Evolutionary conservation across 2,329 filamentous ascomycete genomes (phyloP).

Genomic region (Sodiomyces alkalinus): DNA sequence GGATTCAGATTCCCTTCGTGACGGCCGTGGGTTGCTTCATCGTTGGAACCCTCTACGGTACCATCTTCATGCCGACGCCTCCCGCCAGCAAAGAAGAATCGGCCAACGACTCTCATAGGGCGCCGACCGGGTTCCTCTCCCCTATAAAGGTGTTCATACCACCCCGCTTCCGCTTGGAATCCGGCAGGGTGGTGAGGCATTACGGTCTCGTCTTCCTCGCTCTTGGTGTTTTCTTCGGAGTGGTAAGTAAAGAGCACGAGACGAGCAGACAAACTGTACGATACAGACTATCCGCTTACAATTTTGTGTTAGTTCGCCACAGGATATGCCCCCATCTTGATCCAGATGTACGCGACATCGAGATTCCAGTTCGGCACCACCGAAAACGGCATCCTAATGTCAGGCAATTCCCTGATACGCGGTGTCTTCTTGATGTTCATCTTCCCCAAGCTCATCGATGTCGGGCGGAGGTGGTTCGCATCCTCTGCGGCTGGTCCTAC

Average conservation of each 20-base stretch:
- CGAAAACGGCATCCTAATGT: conserved; percentile 42
- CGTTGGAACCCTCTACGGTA: conserved; percentile 15
- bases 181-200: conserved; percentile 36
- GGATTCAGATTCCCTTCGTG: conserved; percentile 49
- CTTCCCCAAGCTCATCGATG: conserved; percentile 35
- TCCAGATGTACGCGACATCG: conserved; percentile 43
- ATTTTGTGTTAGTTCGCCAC: conserved; percentile 27
- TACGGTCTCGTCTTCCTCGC: conserved; percentile 50
- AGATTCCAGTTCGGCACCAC: conserved; percentile 38
- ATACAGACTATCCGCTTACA: neutral
- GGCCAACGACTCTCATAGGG: conserved; percentile 8
- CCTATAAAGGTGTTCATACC: conserved; percentile 48
- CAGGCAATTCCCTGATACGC: conserved; percentile 36
- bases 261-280: too few relatives aligned
- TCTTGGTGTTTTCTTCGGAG: conserved; percentile 49
- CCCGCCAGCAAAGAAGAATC: conserved; percentile 12
- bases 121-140: conserved; percentile 40
- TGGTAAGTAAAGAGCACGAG: conserved; percentile 24
- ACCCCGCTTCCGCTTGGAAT: conserved; percentile 32
- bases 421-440: conserved; percentile 38
- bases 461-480: conserved; percentile 23
- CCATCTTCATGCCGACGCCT: conserved; percentile 14
- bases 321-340: conserved; percentile 47
- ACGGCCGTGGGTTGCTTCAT: conserved; percentile 25
- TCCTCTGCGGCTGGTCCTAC: conserved; percentile 4